Percentiles rank a stretch among this genome's conserved stretches.
These are phyloP conservation scores for Arabis alpina DNA, from an alignment of 345 rosid genomes.

Conservation along the genomic window DNA sequence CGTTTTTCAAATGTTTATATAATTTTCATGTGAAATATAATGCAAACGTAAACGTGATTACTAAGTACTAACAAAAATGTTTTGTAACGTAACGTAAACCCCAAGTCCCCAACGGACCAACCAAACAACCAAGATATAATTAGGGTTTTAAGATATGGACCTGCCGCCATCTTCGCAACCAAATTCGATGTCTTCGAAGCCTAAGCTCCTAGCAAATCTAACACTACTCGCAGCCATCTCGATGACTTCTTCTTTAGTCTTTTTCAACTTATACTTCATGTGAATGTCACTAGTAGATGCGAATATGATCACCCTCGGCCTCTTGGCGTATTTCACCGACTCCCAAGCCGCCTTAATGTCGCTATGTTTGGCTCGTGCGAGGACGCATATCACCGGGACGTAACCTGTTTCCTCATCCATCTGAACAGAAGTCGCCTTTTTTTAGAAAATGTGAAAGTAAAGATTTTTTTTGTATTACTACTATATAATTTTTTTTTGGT, in stretches of 20 bases:
- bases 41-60: background rate
- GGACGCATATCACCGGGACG: slow-evolving; percentile 84
- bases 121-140: background rate
- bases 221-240: slow-evolving; percentile 74
- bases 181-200: slow-evolving; percentile 77
- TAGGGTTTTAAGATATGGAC: slow-evolving; percentile 30
- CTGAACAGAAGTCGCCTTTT: background rate
- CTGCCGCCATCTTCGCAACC: slow-evolving; percentile 97
- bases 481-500: background rate
- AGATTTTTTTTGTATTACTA: no score
- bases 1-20: no score
- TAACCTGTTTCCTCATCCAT: slow-evolving; percentile 61
- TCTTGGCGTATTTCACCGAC: slow-evolving; percentile 76
- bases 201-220: slow-evolving; percentile 66
- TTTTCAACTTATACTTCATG: slow-evolving; percentile 77
- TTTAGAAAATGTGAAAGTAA: no score
- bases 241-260: slow-evolving; percentile 71
- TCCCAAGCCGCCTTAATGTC: slow-evolving; percentile 82
- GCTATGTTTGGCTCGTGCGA: slow-evolving; percentile 69
- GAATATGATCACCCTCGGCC: slow-evolving; percentile 77
- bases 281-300: slow-evolving; percentile 88
- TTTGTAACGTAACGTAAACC: background rate
- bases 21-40: background rate
- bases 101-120: background rate
- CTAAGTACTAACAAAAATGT: background rate